Evolutionary conservation across 192 early-diverging fungal genomes (phyloP).

Genomic region (Coemansia sp.): DNA sequence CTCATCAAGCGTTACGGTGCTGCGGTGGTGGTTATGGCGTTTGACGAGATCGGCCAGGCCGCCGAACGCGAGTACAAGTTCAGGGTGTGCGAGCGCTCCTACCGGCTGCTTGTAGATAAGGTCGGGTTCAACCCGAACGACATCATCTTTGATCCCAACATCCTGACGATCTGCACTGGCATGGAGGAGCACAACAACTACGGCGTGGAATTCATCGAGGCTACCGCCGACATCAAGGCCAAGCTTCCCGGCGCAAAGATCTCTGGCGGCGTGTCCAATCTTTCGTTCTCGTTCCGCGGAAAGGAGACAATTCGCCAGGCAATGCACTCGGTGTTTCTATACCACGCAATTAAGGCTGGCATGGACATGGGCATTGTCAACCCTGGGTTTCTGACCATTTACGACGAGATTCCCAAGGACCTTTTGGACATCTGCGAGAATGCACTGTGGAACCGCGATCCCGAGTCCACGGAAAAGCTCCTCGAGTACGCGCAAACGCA

Average conservation of each 20-base stretch:
- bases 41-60: slow-evolving; percentile 94
- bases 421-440: slow-evolving; percentile 88
- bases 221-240: slow-evolving; percentile 70
- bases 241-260: slow-evolving; percentile 87
- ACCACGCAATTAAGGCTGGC: slow-evolving; percentile 76
- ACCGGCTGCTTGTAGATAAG: slow-evolving; percentile 80
- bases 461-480: slow-evolving; percentile 92
- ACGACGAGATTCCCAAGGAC: slow-evolving; percentile 95
- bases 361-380: slow-evolving; percentile 99
- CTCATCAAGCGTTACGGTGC: slow-evolving; percentile 90
- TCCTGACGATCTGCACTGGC: slow-evolving; percentile 93
- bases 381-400: slow-evolving; percentile 92
- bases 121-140: slow-evolving; percentile 85
- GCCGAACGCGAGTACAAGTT: slow-evolving; percentile 81
- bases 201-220: slow-evolving; percentile 90
- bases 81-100: slow-evolving; percentile 86
- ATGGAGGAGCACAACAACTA: slow-evolving; percentile 98
- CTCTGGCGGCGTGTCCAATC: slow-evolving; percentile 94
- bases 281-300: slow-evolving; percentile 97
- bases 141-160: slow-evolving; percentile 91
- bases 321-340: slow-evolving; percentile 95
- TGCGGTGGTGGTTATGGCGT: slow-evolving; percentile 96
- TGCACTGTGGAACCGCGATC: slow-evolving; percentile 89
- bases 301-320: slow-evolving; percentile 90
- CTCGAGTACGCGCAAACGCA: slow-evolving; percentile 84